Evolutionary conservation across 768 basidiomycete genomes (phyloP).

Genomic region (Epithele typhae): DNA sequence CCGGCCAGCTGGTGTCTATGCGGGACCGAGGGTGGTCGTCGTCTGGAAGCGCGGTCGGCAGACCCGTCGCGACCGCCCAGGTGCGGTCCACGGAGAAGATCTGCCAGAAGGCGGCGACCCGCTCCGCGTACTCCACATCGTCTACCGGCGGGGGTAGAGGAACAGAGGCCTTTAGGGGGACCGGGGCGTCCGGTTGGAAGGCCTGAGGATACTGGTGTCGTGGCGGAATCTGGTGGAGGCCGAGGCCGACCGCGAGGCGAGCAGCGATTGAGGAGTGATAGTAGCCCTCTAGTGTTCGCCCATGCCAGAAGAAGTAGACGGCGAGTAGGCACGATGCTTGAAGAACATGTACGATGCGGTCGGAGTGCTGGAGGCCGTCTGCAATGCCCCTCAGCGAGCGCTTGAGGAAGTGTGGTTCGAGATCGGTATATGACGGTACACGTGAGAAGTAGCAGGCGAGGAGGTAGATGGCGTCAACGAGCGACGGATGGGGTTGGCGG

Average conservation of each 20-base stretch:
- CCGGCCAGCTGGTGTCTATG: constrained; percentile 53
- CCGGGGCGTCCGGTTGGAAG: constrained; percentile 8
- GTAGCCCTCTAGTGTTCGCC: constrained; percentile 54
- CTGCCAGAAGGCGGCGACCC: constrained; percentile 56
- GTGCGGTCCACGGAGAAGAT: constrained; percentile 58
- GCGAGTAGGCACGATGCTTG: constrained; percentile 59
- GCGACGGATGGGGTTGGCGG: constrained; percentile 45
- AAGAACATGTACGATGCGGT: constrained; percentile 53
- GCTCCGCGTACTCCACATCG: constrained; percentile 40
- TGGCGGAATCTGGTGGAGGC: constrained; percentile 48
- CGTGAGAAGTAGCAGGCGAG: constrained; percentile 53
- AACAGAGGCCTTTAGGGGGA: constrained; percentile 18
- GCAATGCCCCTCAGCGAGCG: constrained; percentile 48
- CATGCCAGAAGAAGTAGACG: constrained; percentile 55
- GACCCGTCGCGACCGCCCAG: constrained; percentile 52
- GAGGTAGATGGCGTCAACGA: constrained; percentile 59
- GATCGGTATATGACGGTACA: constrained; percentile 33
- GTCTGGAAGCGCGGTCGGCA: constrained; percentile 50
- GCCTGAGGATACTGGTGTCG: constrained; percentile 21
- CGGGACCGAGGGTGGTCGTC: constrained; percentile 42
- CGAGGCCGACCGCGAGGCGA: constrained; percentile 57
- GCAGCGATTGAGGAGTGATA: constrained; percentile 57
- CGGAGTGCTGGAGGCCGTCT: constrained; percentile 48
- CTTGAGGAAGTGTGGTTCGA: constrained; percentile 46
- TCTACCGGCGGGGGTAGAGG: constrained; percentile 33